Evolutionary conservation across 352 stramenopile genomes (phyloP).

Genomic region (Phytophthora palmivora): DNA sequence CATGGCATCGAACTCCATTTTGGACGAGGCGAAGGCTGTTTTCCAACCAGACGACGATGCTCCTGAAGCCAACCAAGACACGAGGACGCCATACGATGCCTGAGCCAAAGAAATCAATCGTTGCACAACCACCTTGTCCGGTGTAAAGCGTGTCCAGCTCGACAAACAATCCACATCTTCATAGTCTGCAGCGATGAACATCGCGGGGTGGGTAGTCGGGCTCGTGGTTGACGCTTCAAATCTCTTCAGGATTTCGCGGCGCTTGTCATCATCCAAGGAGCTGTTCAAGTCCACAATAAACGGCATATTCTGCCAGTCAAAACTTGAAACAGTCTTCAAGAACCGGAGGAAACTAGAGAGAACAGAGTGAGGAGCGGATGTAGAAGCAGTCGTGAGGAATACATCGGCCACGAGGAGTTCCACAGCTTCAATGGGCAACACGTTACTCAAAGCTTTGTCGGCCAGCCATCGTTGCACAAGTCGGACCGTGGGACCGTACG

Average conservation of each 20-base stretch:
- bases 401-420: conserved; percentile 84
- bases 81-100: conserved; percentile 58
- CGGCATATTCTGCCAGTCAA: conserved; percentile 77
- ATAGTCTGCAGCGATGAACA: conserved; percentile 86
- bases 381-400: conserved; percentile 61
- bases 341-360: conserved; percentile 84
- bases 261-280: conserved; percentile 64
- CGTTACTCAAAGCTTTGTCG: conserved; percentile 80
- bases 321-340: conserved; percentile 72
- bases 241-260: conserved; percentile 73
- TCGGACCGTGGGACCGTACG: conserved; percentile 80
- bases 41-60: conserved; percentile 71
- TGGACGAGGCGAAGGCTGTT: conserved; percentile 59
- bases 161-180: conserved; percentile 83
- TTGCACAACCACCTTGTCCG: conserved; percentile 70
- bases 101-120: conserved; percentile 70
- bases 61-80: conserved; percentile 66
- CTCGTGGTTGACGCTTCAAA: conserved; percentile 80
- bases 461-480: conserved; percentile 86
- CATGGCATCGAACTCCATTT: conserved; percentile 69
- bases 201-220: conserved; percentile 60
- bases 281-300: conserved; percentile 81
- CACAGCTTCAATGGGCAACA: conserved; percentile 69
- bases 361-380: conserved; percentile 72
- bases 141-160: conserved; percentile 79